Conservation (phyloP, 2,329 filamentous ascomycete species). For the Fusarium fracticaudum region DNA sequence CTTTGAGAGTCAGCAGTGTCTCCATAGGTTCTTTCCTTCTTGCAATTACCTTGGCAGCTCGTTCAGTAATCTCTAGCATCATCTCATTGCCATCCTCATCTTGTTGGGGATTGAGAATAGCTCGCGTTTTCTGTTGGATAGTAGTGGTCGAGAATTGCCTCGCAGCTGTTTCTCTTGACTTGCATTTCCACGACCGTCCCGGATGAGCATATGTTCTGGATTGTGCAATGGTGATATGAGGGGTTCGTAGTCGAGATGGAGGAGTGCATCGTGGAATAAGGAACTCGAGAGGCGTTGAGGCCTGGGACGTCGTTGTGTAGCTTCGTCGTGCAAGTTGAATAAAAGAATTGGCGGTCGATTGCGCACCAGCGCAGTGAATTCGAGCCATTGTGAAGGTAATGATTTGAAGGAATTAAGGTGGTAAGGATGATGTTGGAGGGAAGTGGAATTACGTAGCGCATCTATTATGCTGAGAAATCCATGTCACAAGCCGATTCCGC, state of each 20-base stretch:
- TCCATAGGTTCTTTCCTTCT: accelerated
- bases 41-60: slow-evolving; percentile 76
- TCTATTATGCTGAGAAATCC: slow-evolving; percentile 43
- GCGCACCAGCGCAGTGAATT: slow-evolving; percentile 52
- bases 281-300: slow-evolving; percentile 49
- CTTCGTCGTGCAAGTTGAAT: slow-evolving; percentile 53
- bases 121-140: slow-evolving; percentile 54
- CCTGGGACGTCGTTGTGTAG: slow-evolving; percentile 41
- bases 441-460: slow-evolving; percentile 26
- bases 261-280: slow-evolving; percentile 49
- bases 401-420: slow-evolving; percentile 1
- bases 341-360: slow-evolving; percentile 53
- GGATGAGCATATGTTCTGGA: neutral
- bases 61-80: slow-evolving; percentile 82
- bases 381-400: slow-evolving; percentile 44
- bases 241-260: slow-evolving; percentile 9
- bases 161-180: slow-evolving; percentile 4
- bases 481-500: slow-evolving; percentile 35
- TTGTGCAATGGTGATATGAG: neutral
- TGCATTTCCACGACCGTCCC: neutral
- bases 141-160: slow-evolving; percentile 52
- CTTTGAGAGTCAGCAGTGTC: slow-evolving; percentile 47
- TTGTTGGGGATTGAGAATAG: slow-evolving; percentile 75
- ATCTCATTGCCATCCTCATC: slow-evolving; percentile 89
- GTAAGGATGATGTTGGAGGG: slow-evolving; percentile 13